Evolutionary conservation across 768 basidiomycete species (phyloP).

Genomic region (Dictyophora rubrovolvata): DNA sequence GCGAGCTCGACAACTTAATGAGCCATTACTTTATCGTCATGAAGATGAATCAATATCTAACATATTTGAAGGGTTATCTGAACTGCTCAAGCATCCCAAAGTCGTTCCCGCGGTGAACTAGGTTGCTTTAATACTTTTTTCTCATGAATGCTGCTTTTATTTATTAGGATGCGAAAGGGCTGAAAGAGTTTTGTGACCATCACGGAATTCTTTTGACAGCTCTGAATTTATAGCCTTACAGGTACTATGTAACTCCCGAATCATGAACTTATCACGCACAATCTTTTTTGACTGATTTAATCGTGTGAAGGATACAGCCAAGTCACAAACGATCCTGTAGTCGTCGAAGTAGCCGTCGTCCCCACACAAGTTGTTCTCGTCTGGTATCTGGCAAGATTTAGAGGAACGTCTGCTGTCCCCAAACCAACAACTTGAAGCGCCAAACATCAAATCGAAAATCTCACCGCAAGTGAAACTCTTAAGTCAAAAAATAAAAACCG

Average conservation of each 20-base stretch:
- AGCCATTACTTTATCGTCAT: too few relatives aligned
- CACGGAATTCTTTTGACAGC: slow-evolving; percentile 42
- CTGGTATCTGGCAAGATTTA: slow-evolving; percentile 42
- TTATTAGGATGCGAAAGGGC: slow-evolving; percentile 32
- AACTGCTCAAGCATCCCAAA: slow-evolving; percentile 30
- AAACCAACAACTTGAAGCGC: slow-evolving; percentile 38
- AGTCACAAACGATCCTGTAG: slow-evolving; percentile 36
- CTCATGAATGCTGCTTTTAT: not conserved
- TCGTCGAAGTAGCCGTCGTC: slow-evolving; percentile 33
- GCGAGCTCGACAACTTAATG: too few relatives aligned
- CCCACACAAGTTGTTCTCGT: slow-evolving; percentile 40
- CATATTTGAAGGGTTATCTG: slow-evolving; percentile 6
- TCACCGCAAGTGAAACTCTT: slow-evolving; percentile 27
- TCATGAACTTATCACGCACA: too few relatives aligned
- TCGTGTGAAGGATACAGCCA: slow-evolving; percentile 27
- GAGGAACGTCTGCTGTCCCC: slow-evolving; percentile 35
- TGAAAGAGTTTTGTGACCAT: slow-evolving; percentile 35
- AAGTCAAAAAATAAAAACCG: too few relatives aligned
- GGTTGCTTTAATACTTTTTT: slow-evolving; percentile 18
- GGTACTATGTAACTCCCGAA: slow-evolving; percentile 19
- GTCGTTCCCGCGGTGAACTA: slow-evolving; percentile 39
- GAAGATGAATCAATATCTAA: not conserved
- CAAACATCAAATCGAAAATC: slow-evolving; percentile 39
- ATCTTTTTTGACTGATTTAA: not conserved
- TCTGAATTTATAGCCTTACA: slow-evolving; percentile 40